Conservation (phyloP, 805 yeast species). For the Dipodascus albidus region DNA sequence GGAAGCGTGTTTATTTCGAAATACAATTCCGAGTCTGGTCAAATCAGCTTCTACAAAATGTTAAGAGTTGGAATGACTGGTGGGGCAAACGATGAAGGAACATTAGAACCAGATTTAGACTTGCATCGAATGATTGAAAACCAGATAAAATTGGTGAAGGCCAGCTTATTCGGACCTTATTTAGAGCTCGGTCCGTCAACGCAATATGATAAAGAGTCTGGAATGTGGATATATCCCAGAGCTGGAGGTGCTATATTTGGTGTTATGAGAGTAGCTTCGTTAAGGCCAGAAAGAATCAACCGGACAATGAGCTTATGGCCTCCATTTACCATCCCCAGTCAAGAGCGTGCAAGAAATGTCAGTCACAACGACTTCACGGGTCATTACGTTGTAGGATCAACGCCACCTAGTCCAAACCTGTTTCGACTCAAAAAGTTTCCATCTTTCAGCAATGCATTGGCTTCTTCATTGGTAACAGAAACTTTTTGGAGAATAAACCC, state of each 20-base stretch:
- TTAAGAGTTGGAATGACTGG: constrained; percentile 2
- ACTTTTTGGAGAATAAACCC: constrained; percentile 14
- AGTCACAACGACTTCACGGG: constrained; percentile 15
- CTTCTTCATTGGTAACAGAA: constrained; percentile 15
- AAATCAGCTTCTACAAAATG: constrained; percentile 13
- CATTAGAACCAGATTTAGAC: background rate
- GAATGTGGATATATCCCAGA: constrained; percentile 7
- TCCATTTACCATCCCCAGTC: constrained; percentile 14
- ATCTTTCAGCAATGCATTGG: constrained; percentile 6
- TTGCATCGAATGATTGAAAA: constrained; percentile 4
- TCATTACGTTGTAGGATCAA: constrained; percentile 10
- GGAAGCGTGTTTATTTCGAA: constrained; percentile 16
- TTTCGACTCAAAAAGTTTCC: constrained; percentile 14
- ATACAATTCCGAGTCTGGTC: constrained; percentile 13
- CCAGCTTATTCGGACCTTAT: constrained; percentile 6
- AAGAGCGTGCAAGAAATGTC: constrained; percentile 15
- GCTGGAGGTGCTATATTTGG: constrained; percentile 8
- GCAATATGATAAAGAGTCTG: constrained; percentile 8
- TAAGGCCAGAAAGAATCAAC: constrained; percentile 13
- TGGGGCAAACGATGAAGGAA: background rate
- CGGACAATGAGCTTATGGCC: constrained; percentile 19
- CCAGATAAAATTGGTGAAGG: background rate
- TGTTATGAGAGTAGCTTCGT: constrained; percentile 12
- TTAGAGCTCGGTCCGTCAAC: constrained; percentile 6
- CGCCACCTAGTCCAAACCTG: constrained; percentile 8